Percentiles rank a stretch among this genome's conserved stretches.
These are phyloP conservation scores for Didymella pinodella DNA, from an alignment of 2,329 filamentous ascomycete species.

Conservation along the genomic window DNA sequence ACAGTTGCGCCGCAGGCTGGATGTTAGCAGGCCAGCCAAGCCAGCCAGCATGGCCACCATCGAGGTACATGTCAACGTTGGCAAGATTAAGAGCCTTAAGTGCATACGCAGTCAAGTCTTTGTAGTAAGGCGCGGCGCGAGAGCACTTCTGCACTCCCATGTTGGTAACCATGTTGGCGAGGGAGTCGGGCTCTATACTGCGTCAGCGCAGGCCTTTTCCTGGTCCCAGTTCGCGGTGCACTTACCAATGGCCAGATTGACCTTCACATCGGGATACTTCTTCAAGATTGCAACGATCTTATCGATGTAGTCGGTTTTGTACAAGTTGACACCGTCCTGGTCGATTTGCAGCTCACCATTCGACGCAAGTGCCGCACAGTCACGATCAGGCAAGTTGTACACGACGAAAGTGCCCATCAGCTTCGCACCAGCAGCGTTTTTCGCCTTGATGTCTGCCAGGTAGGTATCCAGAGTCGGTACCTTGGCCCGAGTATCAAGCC, in stretches of 20 bases:
- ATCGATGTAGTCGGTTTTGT: conserved; percentile 62
- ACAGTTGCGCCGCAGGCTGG: conserved; percentile 58
- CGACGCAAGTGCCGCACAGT: conserved; percentile 69
- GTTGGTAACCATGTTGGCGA: conserved; percentile 71
- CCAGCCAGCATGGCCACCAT: conserved; percentile 71
- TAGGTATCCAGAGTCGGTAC: conserved; percentile 59
- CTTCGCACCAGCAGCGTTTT: conserved; percentile 59
- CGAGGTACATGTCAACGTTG: conserved; percentile 70
- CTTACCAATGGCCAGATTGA: conserved; percentile 60
- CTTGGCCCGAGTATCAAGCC: conserved; percentile 62
- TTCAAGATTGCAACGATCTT: conserved; percentile 62
- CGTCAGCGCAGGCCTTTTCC: conserved; percentile 3
- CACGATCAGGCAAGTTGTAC: conserved; percentile 70
- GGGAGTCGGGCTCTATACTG: conserved; percentile 62
- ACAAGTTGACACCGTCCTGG: conserved; percentile 59
- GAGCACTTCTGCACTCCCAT: conserved; percentile 62
- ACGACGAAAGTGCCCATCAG: conserved; percentile 65
- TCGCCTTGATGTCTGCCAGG: conserved; percentile 56
- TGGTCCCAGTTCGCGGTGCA: neutral
- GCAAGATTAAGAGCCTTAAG: conserved; percentile 64
- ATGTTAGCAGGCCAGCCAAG: conserved; percentile 70
- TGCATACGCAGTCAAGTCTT: conserved; percentile 64
- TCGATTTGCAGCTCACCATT: conserved; percentile 68
- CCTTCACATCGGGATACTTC: conserved; percentile 61
- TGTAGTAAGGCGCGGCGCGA: conserved; percentile 63